Evolutionary conservation across 78 protist species (phyloP).

Genomic region (Ministeria vibrans): DNA sequence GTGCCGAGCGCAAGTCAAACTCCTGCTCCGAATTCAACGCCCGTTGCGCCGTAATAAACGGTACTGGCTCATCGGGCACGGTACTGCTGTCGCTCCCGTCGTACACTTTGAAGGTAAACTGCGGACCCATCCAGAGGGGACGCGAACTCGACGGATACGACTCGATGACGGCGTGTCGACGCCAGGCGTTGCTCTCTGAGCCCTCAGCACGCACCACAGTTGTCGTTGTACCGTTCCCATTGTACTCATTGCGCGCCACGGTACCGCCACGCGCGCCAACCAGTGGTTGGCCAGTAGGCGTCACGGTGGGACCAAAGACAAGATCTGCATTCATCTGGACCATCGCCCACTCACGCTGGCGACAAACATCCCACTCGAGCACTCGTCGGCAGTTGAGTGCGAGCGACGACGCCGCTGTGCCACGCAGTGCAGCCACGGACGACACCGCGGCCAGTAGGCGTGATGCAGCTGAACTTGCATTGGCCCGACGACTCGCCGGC

Average conservation of each 20-base stretch:
- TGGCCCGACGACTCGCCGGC: too few species aligned
- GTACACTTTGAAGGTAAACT: neutral
- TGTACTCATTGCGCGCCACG: neutral
- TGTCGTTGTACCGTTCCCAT: neutral
- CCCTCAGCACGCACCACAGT: too few species aligned
- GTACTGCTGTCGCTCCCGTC: too few species aligned
- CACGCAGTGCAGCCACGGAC: too few species aligned
- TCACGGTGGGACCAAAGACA: too few species aligned
- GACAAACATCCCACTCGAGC: neutral
- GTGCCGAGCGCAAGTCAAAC: too few species aligned
- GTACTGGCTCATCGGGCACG: too few species aligned
- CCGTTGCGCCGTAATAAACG: too few species aligned
- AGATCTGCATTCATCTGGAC: too few species aligned
- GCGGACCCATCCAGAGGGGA: slow-evolving; percentile 11
- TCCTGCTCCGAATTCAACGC: too few species aligned
- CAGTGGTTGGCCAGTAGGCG: neutral
- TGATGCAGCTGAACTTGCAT: too few species aligned
- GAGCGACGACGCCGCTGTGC: neutral
- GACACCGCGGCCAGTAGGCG: too few species aligned
- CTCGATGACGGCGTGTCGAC: neutral
- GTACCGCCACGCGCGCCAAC: neutral
- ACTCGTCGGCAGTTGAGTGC: neutral
- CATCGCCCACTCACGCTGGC: neutral
- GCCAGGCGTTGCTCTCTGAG: neutral
- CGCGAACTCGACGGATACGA: neutral